These are phyloP conservation scores for Pythium guiyangense DNA, from an alignment of 352 stramenopile genomes.

Conservation along the genomic window DNA sequence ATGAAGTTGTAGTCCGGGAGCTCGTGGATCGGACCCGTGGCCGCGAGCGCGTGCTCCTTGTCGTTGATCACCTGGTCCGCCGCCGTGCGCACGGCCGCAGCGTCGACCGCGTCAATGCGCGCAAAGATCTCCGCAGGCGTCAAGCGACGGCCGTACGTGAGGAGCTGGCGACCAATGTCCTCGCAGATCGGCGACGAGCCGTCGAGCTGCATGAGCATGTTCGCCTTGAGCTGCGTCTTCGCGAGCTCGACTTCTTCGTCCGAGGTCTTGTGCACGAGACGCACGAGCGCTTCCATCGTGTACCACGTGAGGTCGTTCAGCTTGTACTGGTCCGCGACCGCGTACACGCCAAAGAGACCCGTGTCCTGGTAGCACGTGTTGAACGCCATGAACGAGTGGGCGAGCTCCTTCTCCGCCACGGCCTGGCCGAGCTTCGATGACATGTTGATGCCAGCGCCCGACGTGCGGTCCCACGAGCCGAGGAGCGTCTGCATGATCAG, in stretches of 20 bases:
- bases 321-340: constrained; percentile 93
- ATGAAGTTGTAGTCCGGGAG: constrained; percentile 99
- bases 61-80: constrained; percentile 94
- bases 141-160: constrained; percentile 96
- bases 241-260: constrained; percentile 97
- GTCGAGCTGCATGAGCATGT: constrained; percentile 99
- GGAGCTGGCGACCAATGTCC: constrained; percentile 99
- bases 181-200: constrained; percentile 97
- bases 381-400: constrained; percentile 98
- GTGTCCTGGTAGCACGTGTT: constrained; percentile 99
- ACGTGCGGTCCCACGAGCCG: constrained; percentile 90
- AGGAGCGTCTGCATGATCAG: constrained; percentile 97
- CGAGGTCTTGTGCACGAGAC: constrained; percentile 94
- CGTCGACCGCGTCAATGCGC: constrained; percentile 98
- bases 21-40: constrained; percentile 97
- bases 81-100: constrained; percentile 89
- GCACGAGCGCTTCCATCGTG: constrained; percentile 94
- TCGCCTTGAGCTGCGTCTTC: constrained; percentile 99
- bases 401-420: constrained; percentile 94
- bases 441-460: constrained; percentile 92
- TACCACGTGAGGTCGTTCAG: constrained; percentile 94
- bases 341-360: constrained; percentile 98
- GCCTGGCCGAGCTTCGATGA: constrained; percentile 96
- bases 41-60: constrained; percentile 98
- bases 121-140: constrained; percentile 98